Evolutionary conservation across 148 eudicot genomes (phyloP).

Genomic region (Rhododendron mucronatum): DNA sequence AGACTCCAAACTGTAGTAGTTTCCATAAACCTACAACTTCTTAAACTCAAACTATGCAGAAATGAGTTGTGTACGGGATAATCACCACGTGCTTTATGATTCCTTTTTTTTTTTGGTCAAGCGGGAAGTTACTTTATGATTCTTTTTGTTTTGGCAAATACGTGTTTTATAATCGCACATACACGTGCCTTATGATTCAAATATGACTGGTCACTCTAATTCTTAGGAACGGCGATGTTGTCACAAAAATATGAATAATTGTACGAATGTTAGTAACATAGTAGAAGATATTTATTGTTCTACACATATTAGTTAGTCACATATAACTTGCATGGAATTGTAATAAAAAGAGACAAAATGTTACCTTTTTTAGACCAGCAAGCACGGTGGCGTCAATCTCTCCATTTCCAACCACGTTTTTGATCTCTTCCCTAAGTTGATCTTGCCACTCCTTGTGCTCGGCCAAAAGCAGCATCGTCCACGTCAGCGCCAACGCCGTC

Average conservation of each 20-base stretch:
- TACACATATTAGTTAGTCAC: background rate
- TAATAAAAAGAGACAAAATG: background rate
- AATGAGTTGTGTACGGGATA: background rate
- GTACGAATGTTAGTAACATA: background rate
- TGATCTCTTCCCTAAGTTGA: conserved; percentile 65
- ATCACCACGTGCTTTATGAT: too few relatives aligned
- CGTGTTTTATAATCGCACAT: too few relatives aligned
- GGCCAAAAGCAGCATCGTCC: conserved; percentile 70
- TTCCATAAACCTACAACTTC: background rate
- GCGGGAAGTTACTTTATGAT: too few relatives aligned
- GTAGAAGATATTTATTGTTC: background rate
- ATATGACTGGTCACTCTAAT: background rate
- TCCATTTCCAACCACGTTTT: conserved; percentile 55
- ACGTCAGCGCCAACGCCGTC: conserved; percentile 67
- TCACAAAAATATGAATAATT: background rate
- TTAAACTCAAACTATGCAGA: background rate
- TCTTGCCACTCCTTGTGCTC: conserved; percentile 74
- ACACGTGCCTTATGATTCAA: background rate
- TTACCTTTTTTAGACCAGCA: conserved; percentile 75
- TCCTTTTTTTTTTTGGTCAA: too few relatives aligned
- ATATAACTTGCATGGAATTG: conserved; percentile 1
- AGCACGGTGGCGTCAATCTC: conserved; percentile 62
- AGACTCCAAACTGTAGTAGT: too few relatives aligned
- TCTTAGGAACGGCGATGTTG: background rate
- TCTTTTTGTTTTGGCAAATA: too few relatives aligned